phyloP scores from a whole-genome alignment of 805 yeast genomes.

The Starmerella geochares region DNA sequence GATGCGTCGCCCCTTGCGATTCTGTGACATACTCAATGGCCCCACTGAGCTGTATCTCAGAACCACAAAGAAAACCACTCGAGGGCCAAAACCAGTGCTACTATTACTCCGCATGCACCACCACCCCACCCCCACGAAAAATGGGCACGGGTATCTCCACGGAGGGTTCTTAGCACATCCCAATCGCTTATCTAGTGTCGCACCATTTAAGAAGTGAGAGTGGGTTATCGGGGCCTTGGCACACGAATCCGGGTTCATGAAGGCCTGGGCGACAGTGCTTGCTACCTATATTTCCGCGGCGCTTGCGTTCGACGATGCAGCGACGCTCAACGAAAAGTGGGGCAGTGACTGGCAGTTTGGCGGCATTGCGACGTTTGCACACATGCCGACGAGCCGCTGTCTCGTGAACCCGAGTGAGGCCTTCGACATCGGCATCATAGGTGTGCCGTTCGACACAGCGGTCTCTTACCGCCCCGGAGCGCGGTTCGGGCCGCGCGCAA shows the following conservation, averaged over 20 bases:
- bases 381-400: constrained; percentile 52
- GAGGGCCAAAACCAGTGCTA: too few species aligned
- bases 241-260: too few species aligned
- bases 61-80: too few species aligned
- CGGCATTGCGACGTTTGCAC: constrained; percentile 51
- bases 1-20: too few species aligned
- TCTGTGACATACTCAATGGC: too few species aligned
- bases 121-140: too few species aligned
- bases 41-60: too few species aligned
- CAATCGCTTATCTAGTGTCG: not conserved
- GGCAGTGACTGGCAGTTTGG: constrained; percentile 58
- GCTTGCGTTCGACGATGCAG: constrained; percentile 13
- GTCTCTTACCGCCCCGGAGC: constrained; percentile 73
- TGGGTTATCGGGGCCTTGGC: too few species aligned
- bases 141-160: constrained; percentile 1
- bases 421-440: constrained; percentile 64
- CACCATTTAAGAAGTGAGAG: too few species aligned
- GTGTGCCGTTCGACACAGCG: constrained; percentile 79
- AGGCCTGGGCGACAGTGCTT: not conserved
- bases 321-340: constrained; percentile 49
- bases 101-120: too few species aligned
- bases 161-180: not conserved
- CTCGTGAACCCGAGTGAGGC: constrained; percentile 37
- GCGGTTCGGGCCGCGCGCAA: constrained; percentile 57
- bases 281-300: not conserved